Evolutionary conservation across 2,329 filamentous ascomycete species (phyloP).

Genomic region (Escovopsis weberi): DNA sequence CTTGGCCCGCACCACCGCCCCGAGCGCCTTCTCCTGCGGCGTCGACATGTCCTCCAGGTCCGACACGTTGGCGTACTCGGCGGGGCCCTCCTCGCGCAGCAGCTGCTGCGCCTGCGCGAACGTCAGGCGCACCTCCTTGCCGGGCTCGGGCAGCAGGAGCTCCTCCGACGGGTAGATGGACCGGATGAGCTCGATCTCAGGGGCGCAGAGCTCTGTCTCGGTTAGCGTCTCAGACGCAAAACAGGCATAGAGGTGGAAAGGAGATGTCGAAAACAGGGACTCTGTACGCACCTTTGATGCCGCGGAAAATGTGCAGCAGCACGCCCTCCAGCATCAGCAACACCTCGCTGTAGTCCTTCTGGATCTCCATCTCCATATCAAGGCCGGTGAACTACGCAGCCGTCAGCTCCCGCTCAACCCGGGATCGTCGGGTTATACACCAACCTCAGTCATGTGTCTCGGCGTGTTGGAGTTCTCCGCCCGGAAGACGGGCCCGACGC

Average conservation of each 20-base stretch:
- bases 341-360: slow-evolving; percentile 65
- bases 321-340: slow-evolving; percentile 57
- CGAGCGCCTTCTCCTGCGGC: slow-evolving; percentile 77
- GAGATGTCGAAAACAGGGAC: background rate
- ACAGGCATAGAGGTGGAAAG: background rate
- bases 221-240: background rate
- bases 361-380: slow-evolving; percentile 82
- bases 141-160: slow-evolving; percentile 59
- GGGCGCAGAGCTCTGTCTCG: slow-evolving; percentile 41
- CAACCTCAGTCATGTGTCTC: slow-evolving; percentile 65
- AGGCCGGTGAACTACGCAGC: slow-evolving; percentile 57
- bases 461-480: slow-evolving; percentile 80
- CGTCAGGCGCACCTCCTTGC: slow-evolving; percentile 61
- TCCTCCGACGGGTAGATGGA: slow-evolving; percentile 62
- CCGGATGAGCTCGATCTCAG: slow-evolving; percentile 59
- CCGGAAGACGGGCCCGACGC: slow-evolving; percentile 68
- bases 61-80: slow-evolving; percentile 49
- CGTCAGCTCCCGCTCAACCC: background rate
- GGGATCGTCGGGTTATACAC: background rate
- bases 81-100: slow-evolving; percentile 57
- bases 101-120: slow-evolving; percentile 69
- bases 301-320: slow-evolving; percentile 65
- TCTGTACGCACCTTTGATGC: slow-evolving; percentile 32
- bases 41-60: slow-evolving; percentile 72
- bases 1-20: slow-evolving; percentile 71